Conservation (phyloP, 257 asterid genomes). For the Primulina huaijiensis region DNA sequence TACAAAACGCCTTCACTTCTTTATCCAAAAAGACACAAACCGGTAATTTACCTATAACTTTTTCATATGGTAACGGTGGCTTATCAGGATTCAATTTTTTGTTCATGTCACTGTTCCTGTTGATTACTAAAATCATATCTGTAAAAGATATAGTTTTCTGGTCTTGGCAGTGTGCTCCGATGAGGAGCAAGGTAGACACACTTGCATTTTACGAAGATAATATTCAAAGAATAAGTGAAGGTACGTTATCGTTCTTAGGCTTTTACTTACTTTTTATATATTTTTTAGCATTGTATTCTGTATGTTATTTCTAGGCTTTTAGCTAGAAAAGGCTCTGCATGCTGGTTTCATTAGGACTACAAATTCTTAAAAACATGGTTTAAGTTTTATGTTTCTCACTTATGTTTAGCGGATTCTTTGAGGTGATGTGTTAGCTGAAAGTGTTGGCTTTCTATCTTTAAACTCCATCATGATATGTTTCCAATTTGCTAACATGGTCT, state of each 20-base stretch:
- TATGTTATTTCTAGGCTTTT: not conserved
- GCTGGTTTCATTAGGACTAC: not conserved
- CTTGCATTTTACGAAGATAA: constrained; percentile 30
- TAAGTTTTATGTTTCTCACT: not conserved
- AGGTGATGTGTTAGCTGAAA: not conserved
- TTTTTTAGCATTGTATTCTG: not conserved
- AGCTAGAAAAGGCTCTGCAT: too few species aligned
- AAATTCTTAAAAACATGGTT: not conserved
- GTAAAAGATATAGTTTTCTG: constrained; percentile 2
- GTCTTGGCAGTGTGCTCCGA: constrained; percentile 30
- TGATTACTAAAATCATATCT: not conserved
- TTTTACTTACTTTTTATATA: not conserved
- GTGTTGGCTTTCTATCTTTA: not conserved
- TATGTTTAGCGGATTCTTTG: not conserved
- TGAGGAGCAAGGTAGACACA: constrained; percentile 24
- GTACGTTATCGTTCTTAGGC: constrained; percentile 23
- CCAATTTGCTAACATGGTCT: not conserved
- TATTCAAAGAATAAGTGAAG: constrained; percentile 32
- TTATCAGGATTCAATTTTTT: not conserved
- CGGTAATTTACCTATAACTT: constrained; percentile 36
- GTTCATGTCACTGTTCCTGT: not conserved
- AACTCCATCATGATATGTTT: not conserved
- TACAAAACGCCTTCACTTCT: constrained; percentile 45
- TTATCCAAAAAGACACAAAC: constrained; percentile 32
- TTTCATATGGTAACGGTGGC: too few species aligned